These are phyloP conservation scores for Panicum virgatum DNA, from an alignment of 202 grass and related monocot species.

Conservation along the genomic window DNA sequence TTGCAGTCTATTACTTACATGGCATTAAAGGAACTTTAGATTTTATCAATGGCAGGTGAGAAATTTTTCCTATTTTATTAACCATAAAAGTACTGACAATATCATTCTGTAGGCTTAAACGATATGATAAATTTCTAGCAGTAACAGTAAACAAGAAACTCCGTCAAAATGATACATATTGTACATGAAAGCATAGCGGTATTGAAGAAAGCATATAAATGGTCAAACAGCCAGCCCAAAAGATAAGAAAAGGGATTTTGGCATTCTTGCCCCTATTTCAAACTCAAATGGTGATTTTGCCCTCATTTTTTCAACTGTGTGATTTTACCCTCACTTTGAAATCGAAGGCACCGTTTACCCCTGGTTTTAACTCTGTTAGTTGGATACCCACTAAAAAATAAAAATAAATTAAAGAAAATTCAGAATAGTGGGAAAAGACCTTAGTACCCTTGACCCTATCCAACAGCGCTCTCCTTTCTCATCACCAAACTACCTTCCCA, in stretches of 20 bases:
- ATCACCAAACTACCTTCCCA: too few relatives aligned
- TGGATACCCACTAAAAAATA: too few relatives aligned
- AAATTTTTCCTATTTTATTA: background rate
- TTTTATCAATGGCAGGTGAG: background rate
- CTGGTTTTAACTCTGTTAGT: too few relatives aligned
- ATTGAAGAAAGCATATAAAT: conserved; percentile 36
- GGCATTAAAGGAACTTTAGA: background rate
- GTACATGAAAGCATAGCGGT: background rate
- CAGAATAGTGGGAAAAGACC: too few relatives aligned
- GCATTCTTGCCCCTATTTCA: too few relatives aligned
- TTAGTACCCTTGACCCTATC: too few relatives aligned
- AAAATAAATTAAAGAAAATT: too few relatives aligned
- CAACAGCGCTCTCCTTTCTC: too few relatives aligned
- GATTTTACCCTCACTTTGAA: too few relatives aligned
- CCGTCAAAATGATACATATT: background rate
- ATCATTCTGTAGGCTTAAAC: conserved; percentile 27
- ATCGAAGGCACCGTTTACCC: too few relatives aligned
- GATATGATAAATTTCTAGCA: background rate
- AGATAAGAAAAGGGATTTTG: conserved; percentile 39
- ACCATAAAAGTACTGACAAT: conserved; percentile 18
- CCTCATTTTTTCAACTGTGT: too few relatives aligned
- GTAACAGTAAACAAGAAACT: conserved; percentile 6
- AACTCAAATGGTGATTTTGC: too few relatives aligned
- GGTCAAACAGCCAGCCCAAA: background rate
- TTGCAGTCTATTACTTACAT: background rate